Conservation (phyloP, 306 rosid species). For the Rubus parviflorus region DNA sequence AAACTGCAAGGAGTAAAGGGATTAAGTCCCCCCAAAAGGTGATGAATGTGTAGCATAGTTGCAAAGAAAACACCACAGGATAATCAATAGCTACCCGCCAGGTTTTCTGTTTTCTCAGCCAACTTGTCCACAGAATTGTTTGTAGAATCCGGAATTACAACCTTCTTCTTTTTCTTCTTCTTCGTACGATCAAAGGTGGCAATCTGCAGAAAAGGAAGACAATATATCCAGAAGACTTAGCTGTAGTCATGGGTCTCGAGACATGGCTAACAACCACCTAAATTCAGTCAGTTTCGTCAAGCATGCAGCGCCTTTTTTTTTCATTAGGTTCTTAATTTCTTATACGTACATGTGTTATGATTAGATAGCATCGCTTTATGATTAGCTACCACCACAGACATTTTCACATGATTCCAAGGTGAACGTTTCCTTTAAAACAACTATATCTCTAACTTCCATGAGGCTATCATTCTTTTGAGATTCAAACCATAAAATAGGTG, state of each 20-base stretch:
- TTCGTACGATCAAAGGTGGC: conserved; percentile 87
- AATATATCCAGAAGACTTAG: neutral
- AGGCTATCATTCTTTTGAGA: neutral
- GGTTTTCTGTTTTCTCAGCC: conserved; percentile 82
- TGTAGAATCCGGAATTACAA: conserved; percentile 44
- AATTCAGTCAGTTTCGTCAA: neutral
- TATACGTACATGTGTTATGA: neutral
- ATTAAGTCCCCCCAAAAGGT: conserved; percentile 15
- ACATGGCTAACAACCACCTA: neutral
- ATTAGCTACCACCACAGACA: neutral
- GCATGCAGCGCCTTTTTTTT: neutral
- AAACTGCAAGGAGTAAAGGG: conserved; percentile 51
- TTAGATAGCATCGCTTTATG: neutral
- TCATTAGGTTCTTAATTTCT: neutral
- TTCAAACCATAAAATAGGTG: neutral
- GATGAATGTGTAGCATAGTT: conserved; percentile 1
- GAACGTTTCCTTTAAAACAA: neutral
- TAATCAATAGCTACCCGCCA: conserved; percentile 51
- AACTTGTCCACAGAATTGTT: conserved; percentile 70
- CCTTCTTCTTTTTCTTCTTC: conserved; percentile 89
- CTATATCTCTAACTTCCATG: neutral
- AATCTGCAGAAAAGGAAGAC: conserved; percentile 10
- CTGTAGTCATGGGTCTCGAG: neutral
- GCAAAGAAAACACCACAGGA: conserved; percentile 4
- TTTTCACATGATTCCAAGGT: neutral